These are phyloP conservation scores for Panicum miliaceum DNA, from an alignment of 176 grass and related monocot species.

Conservation along the genomic window DNA sequence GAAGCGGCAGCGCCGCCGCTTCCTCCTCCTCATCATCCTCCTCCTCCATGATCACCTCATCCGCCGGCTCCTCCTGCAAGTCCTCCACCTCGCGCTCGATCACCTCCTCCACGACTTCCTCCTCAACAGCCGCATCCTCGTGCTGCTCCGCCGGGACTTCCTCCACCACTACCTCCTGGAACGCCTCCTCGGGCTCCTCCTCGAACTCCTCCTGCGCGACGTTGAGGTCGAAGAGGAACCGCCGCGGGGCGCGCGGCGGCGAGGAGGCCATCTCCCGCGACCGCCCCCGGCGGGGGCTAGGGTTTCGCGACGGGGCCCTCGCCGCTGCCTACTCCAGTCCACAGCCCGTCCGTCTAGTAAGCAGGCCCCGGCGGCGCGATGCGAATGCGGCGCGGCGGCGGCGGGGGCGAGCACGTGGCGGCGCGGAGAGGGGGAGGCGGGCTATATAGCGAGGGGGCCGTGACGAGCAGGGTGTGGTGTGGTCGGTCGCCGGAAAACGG, in stretches of 20 bases:
- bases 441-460: slow-evolving; percentile 1
- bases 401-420: slow-evolving; percentile 1
- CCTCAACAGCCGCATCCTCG: neutral
- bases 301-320: slow-evolving; percentile 37
- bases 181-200: neutral
- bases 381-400: neutral
- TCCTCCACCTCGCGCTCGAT: slow-evolving; percentile 11
- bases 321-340: slow-evolving; percentile 1
- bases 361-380: neutral
- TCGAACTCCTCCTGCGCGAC: slow-evolving; percentile 51
- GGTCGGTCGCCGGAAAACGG: slow-evolving; percentile 19
- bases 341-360: slow-evolving; percentile 1
- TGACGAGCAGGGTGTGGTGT: slow-evolving; percentile 8
- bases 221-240: slow-evolving; percentile 63
- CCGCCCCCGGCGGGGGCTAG: slow-evolving; percentile 44
- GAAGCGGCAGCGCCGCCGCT: neutral
- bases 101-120: neutral
- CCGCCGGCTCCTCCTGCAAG: neutral
- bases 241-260: slow-evolving; percentile 7
- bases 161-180: neutral
- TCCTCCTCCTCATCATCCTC: slow-evolving; percentile 7
- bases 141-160: neutral
- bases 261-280: slow-evolving; percentile 37
- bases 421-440: neutral
- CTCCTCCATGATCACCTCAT: slow-evolving; percentile 13